Conservation (phyloP, 2,329 filamentous ascomycete species). For the Ophiostoma australiae region DNA sequence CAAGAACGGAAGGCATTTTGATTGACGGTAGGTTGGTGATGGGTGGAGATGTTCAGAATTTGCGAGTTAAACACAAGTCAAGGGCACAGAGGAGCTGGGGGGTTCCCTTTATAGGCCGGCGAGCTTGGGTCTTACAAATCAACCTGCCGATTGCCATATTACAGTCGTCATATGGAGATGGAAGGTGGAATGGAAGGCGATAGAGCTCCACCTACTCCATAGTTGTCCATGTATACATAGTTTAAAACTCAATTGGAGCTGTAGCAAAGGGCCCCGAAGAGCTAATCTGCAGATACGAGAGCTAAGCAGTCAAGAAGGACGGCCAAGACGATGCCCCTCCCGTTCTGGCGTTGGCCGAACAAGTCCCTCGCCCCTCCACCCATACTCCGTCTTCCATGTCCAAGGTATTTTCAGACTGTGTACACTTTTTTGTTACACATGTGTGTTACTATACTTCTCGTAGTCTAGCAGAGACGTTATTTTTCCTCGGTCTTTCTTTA, state of each 20-base stretch:
- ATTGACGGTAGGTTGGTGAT: neutral
- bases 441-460: too few relatives aligned
- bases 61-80: neutral
- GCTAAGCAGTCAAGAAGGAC: neutral
- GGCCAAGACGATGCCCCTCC: neutral
- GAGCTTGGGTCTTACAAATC: constrained; percentile 5
- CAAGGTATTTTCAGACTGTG: too few relatives aligned
- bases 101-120: neutral
- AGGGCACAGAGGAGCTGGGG: neutral
- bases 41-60: neutral
- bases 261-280: neutral
- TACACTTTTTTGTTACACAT: too few relatives aligned
- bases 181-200: neutral
- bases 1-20: constrained; percentile 53
- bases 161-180: neutral
- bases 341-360: too few relatives aligned
- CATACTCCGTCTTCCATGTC: too few relatives aligned
- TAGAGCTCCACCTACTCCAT: neutral
- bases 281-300: neutral
- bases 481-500: neutral
- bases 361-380: too few relatives aligned
- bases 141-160: neutral
- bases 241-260: neutral
- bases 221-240: neutral
- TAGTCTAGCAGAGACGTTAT: neutral